Conservation (phyloP, 176 grass and related monocot species). For the Paspalum notatum region DNA sequence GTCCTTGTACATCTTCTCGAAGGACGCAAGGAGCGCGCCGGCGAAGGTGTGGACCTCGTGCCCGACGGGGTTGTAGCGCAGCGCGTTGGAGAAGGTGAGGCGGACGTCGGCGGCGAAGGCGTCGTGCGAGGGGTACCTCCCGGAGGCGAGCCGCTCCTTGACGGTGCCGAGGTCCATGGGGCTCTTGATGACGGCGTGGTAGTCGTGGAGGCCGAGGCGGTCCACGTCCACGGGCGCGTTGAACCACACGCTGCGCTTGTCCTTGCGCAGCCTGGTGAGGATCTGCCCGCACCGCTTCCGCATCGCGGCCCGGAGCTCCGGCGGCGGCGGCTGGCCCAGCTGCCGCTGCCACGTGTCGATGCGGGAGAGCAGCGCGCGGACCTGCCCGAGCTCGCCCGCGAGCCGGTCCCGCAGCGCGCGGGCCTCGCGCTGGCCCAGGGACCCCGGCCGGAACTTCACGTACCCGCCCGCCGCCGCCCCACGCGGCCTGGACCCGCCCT, state of each 20-base stretch:
- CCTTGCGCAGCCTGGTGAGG: constrained; percentile 73
- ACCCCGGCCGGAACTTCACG: constrained; percentile 45
- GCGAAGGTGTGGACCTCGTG: constrained; percentile 87
- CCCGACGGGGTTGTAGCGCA: constrained; percentile 71
- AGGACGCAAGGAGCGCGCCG: constrained; percentile 57
- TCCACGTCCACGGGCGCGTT: constrained; percentile 79
- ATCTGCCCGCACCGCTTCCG: constrained; percentile 81
- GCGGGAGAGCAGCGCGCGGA: constrained; percentile 64
- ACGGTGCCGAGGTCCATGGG: constrained; percentile 96
- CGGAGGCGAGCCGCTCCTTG: constrained; percentile 49
- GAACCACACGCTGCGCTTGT: constrained; percentile 89
- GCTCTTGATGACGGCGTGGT: constrained; percentile 68
- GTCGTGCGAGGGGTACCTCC: constrained; percentile 57
- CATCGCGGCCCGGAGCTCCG: constrained; percentile 47
- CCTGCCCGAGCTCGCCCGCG: constrained; percentile 73
- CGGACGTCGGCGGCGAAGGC: constrained; percentile 75
- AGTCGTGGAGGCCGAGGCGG: constrained; percentile 77
- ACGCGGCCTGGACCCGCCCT: constrained; percentile 33
- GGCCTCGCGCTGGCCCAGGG: constrained; percentile 46
- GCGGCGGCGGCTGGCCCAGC: constrained; percentile 1
- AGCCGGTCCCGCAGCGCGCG: constrained; percentile 64
- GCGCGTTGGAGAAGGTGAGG: constrained; percentile 83
- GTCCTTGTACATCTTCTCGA: constrained; percentile 59
- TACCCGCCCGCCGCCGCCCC: not conserved
- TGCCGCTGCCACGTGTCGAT: constrained; percentile 66